These are phyloP conservation scores for Blastobotrys chiropterorum DNA, from an alignment of 805 yeast species.

Conservation along the genomic window DNA sequence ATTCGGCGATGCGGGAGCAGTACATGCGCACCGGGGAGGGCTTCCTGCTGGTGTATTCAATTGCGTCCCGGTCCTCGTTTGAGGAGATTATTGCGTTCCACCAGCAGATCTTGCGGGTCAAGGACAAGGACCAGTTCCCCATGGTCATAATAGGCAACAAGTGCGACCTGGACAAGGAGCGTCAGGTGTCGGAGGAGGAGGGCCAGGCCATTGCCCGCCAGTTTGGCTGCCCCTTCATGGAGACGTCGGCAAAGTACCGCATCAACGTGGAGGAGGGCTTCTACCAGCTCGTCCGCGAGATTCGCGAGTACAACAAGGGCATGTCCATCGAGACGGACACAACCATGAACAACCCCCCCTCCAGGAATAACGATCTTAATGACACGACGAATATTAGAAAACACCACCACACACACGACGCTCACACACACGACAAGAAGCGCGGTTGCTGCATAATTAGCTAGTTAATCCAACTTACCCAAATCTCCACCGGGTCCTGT, in stretches of 20 bases:
- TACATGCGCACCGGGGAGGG: constrained; percentile 97
- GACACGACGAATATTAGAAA: too few species aligned
- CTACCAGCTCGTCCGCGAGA: constrained; percentile 39
- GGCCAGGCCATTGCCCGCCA: constrained; percentile 70
- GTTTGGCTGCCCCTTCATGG: constrained; percentile 63
- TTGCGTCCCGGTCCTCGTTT: constrained; percentile 74
- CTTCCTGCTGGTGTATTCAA: constrained; percentile 77
- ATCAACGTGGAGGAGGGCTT: constrained; percentile 85
- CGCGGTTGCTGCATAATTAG: too few species aligned
- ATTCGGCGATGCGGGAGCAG: constrained; percentile 87
- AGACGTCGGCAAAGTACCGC: constrained; percentile 89
- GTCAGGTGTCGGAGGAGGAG: constrained; percentile 79
- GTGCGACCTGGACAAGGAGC: constrained; percentile 66
- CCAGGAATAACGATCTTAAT: too few species aligned
- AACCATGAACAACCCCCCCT: too few species aligned
- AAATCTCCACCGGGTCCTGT: too few species aligned
- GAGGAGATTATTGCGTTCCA: constrained; percentile 78
- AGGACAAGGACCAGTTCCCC: constrained; percentile 44
- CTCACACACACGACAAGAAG: too few species aligned
- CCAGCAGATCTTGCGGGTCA: constrained; percentile 72
- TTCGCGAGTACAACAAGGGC: constrained; percentile 21
- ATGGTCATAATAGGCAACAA: constrained; percentile 92
- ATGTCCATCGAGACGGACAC: too few species aligned
- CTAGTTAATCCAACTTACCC: too few species aligned
- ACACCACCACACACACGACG: too few species aligned